phyloP scores from a whole-genome alignment of 2,329 filamentous ascomycete species.

The Alternaria brassicae region DNA sequence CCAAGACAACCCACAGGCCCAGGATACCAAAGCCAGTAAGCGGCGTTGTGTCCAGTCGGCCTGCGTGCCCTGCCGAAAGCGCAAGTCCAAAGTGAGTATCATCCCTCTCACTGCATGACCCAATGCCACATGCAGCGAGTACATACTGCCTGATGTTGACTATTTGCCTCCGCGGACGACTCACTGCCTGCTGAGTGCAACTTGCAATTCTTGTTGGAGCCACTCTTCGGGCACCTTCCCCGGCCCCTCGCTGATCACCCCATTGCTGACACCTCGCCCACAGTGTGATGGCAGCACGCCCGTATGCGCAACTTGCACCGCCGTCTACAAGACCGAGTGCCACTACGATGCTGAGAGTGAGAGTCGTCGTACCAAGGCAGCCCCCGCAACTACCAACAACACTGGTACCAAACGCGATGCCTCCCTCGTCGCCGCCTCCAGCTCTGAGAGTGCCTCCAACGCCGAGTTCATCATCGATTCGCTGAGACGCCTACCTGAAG shows the following conservation, averaged over 20 bases:
- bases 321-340: slow-evolving; percentile 60
- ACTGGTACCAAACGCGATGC: slow-evolving; percentile 43
- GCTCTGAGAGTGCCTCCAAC: slow-evolving; percentile 21
- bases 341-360: slow-evolving; percentile 59
- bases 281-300: slow-evolving; percentile 60
- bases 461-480: slow-evolving; percentile 53
- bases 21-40: slow-evolving; percentile 40
- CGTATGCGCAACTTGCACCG: slow-evolving; percentile 59
- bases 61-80: slow-evolving; percentile 59
- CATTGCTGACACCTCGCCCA: slow-evolving; percentile 21
- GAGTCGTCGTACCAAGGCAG: slow-evolving; percentile 52
- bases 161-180: slow-evolving; percentile 31
- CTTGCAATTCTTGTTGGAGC: slow-evolving; percentile 1
- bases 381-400: slow-evolving; percentile 30
- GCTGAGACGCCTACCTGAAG: slow-evolving; percentile 55
- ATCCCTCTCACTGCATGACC: neutral
- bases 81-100: slow-evolving; percentile 57
- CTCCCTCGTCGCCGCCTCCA: slow-evolving; percentile 20
- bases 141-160: slow-evolving; percentile 12
- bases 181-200: neutral
- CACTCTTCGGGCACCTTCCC: neutral
- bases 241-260: neutral
- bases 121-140: neutral
- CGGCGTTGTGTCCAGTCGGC: slow-evolving; percentile 50
- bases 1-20: slow-evolving; percentile 22